phyloP scores from a whole-genome alignment of 495 filamentous ascomycete genomes.

The Elasticomyces elasticus region DNA sequence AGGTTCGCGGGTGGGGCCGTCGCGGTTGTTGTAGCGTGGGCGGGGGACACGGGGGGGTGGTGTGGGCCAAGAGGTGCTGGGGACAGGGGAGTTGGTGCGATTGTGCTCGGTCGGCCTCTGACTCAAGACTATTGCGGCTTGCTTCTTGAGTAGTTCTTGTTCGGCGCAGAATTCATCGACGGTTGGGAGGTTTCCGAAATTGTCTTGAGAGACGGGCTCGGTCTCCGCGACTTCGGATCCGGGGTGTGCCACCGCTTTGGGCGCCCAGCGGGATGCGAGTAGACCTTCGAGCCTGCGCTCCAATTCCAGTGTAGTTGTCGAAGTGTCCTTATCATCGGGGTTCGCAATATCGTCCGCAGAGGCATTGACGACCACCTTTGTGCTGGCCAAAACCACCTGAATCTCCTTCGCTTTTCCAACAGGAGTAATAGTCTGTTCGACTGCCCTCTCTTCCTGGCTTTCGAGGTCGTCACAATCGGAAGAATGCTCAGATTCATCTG shows the following conservation, averaged over 20 bases:
- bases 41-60: no score
- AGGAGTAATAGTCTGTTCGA: neutral
- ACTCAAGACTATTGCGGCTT: no score
- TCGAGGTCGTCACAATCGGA: no score
- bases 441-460: neutral
- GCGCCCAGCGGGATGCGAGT: neutral
- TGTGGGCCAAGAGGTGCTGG: no score
- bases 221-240: neutral
- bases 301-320: neutral
- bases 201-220: neutral
- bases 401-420: neutral
- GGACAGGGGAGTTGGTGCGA: no score
- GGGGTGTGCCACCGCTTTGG: neutral
- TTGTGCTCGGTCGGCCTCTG: no score
- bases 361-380: neutral
- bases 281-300: neutral
- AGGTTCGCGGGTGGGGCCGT: neutral
- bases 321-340: neutral
- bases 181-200: neutral
- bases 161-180: neutral
- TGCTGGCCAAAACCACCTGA: neutral
- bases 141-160: neutral
- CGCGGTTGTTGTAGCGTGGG: no score
- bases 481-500: neutral
- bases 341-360: neutral